Conservation (phyloP, 257 asterid genomes). For the Ligustrum vulgare region DNA sequence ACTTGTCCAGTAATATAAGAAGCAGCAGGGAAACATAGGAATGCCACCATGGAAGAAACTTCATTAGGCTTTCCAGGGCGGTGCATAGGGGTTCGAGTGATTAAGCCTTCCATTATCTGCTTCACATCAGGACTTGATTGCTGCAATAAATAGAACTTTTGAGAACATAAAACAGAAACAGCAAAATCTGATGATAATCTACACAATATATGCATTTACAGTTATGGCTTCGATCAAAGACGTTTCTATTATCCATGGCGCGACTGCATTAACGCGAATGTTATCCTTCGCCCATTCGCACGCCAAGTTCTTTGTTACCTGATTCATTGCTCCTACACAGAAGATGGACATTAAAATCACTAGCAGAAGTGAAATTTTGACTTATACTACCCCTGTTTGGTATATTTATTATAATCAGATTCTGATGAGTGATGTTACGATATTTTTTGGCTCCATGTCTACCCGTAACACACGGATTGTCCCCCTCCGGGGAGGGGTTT, state of each 20-base stretch:
- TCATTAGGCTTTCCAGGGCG: constrained; percentile 63
- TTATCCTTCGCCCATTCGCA: constrained; percentile 74
- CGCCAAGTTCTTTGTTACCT: constrained; percentile 59
- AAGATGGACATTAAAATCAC: neutral
- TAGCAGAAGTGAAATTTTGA: neutral
- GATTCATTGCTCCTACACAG: constrained; percentile 64
- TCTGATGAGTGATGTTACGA: too few relatives aligned
- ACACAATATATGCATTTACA: neutral
- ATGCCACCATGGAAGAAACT: constrained; percentile 58
- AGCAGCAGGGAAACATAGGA: constrained; percentile 71
- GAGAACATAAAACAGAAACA: neutral
- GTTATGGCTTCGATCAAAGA: neutral
- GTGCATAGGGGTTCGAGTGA: constrained; percentile 45
- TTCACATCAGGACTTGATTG: neutral
- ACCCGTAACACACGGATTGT: too few relatives aligned
- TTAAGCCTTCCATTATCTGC: constrained; percentile 5
- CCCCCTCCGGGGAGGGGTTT: too few relatives aligned
- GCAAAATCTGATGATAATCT: neutral
- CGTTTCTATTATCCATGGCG: constrained; percentile 36
- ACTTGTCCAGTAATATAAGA: constrained; percentile 67
- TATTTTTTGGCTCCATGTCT: too few relatives aligned
- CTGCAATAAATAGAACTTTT: neutral
- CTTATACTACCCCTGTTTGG: neutral
- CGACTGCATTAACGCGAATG: constrained; percentile 57
- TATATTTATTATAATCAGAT: too few relatives aligned